Base-by-base conservation (phyloP, 164 flowering plant genomes). In the Umbellularia californica region DNA sequence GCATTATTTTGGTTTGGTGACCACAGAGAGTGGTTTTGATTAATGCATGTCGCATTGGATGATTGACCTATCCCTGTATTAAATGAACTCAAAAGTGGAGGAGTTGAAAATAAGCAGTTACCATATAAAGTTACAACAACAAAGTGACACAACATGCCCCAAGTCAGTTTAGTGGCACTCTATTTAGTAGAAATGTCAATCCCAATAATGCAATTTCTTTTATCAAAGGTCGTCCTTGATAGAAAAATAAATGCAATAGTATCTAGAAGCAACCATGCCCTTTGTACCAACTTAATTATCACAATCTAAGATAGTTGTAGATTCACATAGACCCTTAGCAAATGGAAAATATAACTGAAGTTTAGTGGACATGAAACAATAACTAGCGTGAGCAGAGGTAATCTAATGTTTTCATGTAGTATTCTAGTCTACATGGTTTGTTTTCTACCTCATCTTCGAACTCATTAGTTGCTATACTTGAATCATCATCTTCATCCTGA, bases 401-500 rank as follows among this genome's bases (percentile, higher is more conserved):
- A 17, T 28, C 24, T 19, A 2, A 65, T n/a, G 14, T 24, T 65
- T 27, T 27, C 14, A 23, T 65, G 23, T 24, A 12, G 68, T 65
- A 13, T 60, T 23, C 64, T 60, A 20, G 5, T 22, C 51, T n/a
- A 68, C 65, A 65, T 58, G 55, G 22, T 4, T 30, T 13, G 64
- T 65, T 58, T 20, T 20, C 35, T 58, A 72, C 79, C 75, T 77
- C 79, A 41, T 77, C 72, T 17, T 23, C 67, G 25, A 27, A 6
- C 68, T 72, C 75, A 12, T 50, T 20, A 25, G 25, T 50, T 22
- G 50, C 58, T 24, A 63, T 50, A 70, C 65, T 65, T 19, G 73
- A 62, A 69, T 33, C 70, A 58, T 74, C 74, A 7, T 74, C 80
- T 50, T 72, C 75, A 4, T 72, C 76, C 27, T 70, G 74, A 70